Evolutionary conservation across 305 asterid genomes (phyloP).

Genomic region (Striga hermonthica): DNA sequence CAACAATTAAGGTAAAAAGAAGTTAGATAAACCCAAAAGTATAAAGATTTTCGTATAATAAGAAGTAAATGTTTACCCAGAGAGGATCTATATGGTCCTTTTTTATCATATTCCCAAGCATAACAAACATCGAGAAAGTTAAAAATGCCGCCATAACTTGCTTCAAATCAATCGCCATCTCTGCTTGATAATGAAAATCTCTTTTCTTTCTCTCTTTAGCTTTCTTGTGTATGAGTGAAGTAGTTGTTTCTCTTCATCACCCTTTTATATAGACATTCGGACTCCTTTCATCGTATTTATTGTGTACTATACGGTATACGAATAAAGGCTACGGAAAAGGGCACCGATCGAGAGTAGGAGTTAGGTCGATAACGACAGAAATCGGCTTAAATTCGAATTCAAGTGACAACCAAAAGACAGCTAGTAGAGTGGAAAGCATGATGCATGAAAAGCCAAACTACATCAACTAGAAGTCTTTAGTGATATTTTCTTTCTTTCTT

Average conservation of each 20-base stretch:
- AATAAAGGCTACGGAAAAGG: not conserved
- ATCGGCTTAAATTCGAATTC: slow-evolving; percentile 19
- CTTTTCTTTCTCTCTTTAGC: not conserved
- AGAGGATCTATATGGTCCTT: slow-evolving; percentile 70
- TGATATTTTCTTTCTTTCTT: not conserved
- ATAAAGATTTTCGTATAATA: too few species aligned
- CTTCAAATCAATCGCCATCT: slow-evolving; percentile 55
- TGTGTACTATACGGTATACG: not conserved
- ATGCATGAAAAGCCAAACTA: slow-evolving; percentile 25
- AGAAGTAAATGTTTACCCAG: slow-evolving; percentile 34
- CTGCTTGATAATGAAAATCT: not conserved
- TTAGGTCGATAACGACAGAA: slow-evolving; percentile 17
- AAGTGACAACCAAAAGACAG: slow-evolving; percentile 28
- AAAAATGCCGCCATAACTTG: slow-evolving; percentile 61
- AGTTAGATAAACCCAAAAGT: not conserved
- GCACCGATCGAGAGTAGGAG: slow-evolving; percentile 27
- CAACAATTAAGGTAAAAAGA: not conserved
- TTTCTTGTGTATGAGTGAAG: not conserved
- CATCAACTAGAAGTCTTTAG: not conserved
- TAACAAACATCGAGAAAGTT: slow-evolving; percentile 71
- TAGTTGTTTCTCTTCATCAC: not conserved
- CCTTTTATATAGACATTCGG: not conserved
- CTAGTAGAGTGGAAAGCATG: slow-evolving; percentile 19
- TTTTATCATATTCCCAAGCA: slow-evolving; percentile 77
- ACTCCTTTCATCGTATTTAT: slow-evolving; percentile 14